Conservation (phyloP, 176 grass and related monocot genomes). For the Guadua angustifolia region DNA sequence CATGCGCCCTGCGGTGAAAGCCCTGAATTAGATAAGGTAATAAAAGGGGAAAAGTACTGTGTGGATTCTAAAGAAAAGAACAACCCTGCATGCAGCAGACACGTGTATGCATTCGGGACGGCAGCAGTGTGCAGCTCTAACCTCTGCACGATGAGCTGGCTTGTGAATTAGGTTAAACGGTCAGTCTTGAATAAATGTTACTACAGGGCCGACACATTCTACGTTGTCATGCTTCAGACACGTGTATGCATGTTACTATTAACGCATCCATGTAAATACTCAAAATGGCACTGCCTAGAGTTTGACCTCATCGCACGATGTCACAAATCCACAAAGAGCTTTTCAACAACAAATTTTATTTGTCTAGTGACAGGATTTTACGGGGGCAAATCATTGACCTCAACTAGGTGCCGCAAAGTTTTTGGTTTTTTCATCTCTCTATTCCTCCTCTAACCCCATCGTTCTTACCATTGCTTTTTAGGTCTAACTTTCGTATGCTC, state of each 20-base stretch:
- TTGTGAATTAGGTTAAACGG: not conserved
- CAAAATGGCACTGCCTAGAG: not conserved
- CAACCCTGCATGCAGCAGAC: too few species aligned
- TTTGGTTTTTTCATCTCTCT: too few species aligned
- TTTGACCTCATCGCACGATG: too few species aligned
- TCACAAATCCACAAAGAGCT: too few species aligned
- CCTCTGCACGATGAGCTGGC: not conserved
- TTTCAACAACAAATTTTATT: too few species aligned
- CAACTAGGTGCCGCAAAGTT: too few species aligned
- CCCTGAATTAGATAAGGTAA: conserved; percentile 5
- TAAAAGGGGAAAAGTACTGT: not conserved
- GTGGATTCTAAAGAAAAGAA: not conserved
- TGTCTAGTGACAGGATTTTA: too few species aligned
- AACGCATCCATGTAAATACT: not conserved
- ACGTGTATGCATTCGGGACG: too few species aligned
- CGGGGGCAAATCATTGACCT: too few species aligned
- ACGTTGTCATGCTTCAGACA: not conserved
- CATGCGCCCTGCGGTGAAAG: conserved; percentile 65
- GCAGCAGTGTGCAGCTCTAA: not conserved
- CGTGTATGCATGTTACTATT: not conserved
- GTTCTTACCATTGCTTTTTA: too few species aligned
- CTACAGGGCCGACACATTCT: not conserved
- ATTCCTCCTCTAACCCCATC: too few species aligned
- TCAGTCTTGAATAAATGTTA: not conserved
- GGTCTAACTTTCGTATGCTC: too few species aligned